Evolutionary conservation across 371 early-diverging fungal genomes (phyloP).

Genomic region (Circinella minor): DNA sequence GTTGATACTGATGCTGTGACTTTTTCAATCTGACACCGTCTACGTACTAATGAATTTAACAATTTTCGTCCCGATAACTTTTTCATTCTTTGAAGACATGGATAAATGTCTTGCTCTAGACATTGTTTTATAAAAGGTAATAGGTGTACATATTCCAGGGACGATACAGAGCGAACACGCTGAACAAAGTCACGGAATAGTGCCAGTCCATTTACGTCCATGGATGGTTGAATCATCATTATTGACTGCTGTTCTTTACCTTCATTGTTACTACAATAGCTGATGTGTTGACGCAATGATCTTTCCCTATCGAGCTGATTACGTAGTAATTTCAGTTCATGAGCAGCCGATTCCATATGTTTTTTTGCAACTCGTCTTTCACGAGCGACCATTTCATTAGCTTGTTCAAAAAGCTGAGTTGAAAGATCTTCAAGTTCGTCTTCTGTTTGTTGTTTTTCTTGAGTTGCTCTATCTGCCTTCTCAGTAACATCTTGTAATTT

Average conservation of each 20-base stretch:
- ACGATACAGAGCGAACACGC: conserved; percentile 54
- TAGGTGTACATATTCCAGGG: conserved; percentile 63
- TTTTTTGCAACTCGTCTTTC: conserved; percentile 61
- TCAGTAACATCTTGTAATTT: neutral
- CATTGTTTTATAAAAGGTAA: conserved; percentile 76
- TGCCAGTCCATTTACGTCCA: conserved; percentile 60
- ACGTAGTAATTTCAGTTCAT: conserved; percentile 55
- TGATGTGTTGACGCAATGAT: neutral
- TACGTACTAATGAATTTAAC: conserved; percentile 73
- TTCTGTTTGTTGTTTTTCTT: conserved; percentile 49
- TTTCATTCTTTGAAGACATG: conserved; percentile 77
- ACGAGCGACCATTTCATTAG: conserved; percentile 81
- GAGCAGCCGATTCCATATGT: conserved; percentile 20
- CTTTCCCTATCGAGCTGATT: neutral
- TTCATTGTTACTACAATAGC: neutral
- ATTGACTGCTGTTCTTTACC: neutral
- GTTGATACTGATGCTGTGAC: conserved; percentile 24
- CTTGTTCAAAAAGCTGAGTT: conserved; percentile 83
- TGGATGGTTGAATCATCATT: conserved; percentile 49
- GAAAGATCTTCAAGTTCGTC: conserved; percentile 86
- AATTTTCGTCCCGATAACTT: conserved; percentile 72
- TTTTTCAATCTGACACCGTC: conserved; percentile 61
- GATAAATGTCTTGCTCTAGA: conserved; percentile 79
- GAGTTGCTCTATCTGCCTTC: neutral
- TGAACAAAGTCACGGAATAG: conserved; percentile 77